Evolutionary conservation across 1,284 basidiomycete genomes (phyloP).

Genomic region (Fistulina hepatica): DNA sequence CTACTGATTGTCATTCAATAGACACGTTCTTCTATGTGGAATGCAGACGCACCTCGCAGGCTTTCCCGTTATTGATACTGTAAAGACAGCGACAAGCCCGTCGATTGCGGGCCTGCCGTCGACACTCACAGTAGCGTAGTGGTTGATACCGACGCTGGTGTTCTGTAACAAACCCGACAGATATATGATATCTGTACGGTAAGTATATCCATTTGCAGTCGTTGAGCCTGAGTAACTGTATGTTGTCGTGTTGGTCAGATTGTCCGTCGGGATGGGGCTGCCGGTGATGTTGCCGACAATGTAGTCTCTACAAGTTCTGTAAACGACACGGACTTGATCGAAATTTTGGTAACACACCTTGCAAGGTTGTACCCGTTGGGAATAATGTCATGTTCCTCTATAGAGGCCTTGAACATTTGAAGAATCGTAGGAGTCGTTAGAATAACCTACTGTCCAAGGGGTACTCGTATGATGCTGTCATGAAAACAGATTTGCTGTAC

Average conservation of each 20-base stretch:
- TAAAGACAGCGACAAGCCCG: slow-evolving; percentile 77
- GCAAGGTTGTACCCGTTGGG: slow-evolving; percentile 38
- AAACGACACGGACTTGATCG: background rate
- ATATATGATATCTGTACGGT: slow-evolving; percentile 59
- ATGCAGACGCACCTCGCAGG: slow-evolving; percentile 24
- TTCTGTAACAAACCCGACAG: slow-evolving; percentile 59
- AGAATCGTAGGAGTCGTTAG: slow-evolving; percentile 1
- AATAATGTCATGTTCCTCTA: slow-evolving; percentile 35
- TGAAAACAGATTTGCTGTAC: slow-evolving; percentile 66
- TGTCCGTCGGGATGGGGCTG: slow-evolving; percentile 38
- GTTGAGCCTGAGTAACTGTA: slow-evolving; percentile 45
- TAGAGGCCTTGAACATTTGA: slow-evolving; percentile 2
- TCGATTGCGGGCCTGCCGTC: slow-evolving; percentile 62
- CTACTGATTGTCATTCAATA: too few relatives aligned
- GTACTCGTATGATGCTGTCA: slow-evolving; percentile 72
- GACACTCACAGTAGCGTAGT: slow-evolving; percentile 50
- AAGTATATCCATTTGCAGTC: slow-evolving; percentile 51
- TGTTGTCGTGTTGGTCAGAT: slow-evolving; percentile 47
- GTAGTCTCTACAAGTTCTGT: slow-evolving; percentile 47
- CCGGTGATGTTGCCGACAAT: slow-evolving; percentile 72
- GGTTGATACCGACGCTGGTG: slow-evolving; percentile 69
- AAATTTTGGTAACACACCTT: slow-evolving; percentile 21
- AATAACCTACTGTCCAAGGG: slow-evolving; percentile 40
- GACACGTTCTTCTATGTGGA: too few relatives aligned
- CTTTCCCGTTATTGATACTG: slow-evolving; percentile 50